These are phyloP conservation scores for Diaporthe helianthi DNA, from an alignment of 2,329 filamentous ascomycete species.

Conservation along the genomic window DNA sequence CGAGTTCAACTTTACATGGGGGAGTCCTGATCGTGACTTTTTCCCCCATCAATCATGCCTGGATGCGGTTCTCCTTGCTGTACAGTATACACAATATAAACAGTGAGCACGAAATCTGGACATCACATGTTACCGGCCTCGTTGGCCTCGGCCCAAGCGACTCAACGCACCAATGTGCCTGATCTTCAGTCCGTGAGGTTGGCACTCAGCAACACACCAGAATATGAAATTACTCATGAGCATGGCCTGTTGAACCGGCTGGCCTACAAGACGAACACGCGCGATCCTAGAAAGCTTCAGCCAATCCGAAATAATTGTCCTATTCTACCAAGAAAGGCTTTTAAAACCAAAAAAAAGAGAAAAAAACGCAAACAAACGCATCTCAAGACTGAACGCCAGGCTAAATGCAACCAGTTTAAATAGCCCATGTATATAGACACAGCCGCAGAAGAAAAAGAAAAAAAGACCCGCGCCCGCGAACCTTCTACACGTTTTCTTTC, in stretches of 20 bases:
- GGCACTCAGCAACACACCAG: not conserved
- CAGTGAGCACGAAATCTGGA: too few species aligned
- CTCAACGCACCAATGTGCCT: not conserved
- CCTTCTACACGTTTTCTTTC: not conserved
- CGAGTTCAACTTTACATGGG: not conserved
- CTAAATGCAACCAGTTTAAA: constrained; percentile 15
- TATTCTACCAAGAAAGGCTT: not conserved
- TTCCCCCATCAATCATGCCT: not conserved
- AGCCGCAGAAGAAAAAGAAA: not conserved
- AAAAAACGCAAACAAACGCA: not conserved
- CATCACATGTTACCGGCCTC: not conserved
- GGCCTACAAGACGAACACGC: not conserved
- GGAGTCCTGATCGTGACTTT: too few species aligned
- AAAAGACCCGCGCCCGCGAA: not conserved
- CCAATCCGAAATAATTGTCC: not conserved
- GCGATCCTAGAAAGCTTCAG: not conserved
- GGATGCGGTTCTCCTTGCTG: not conserved
- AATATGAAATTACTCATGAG: not conserved
- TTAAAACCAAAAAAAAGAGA: not conserved
- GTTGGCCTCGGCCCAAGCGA: not conserved
- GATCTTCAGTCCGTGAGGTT: too few species aligned
- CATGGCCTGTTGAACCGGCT: not conserved
- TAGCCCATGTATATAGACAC: constrained; percentile 19
- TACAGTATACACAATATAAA: too few species aligned
- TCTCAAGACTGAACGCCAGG: constrained; percentile 19